Evolutionary conservation across 305 asterid genomes (phyloP).

Genomic region (Fraxinus platypoda): DNA sequence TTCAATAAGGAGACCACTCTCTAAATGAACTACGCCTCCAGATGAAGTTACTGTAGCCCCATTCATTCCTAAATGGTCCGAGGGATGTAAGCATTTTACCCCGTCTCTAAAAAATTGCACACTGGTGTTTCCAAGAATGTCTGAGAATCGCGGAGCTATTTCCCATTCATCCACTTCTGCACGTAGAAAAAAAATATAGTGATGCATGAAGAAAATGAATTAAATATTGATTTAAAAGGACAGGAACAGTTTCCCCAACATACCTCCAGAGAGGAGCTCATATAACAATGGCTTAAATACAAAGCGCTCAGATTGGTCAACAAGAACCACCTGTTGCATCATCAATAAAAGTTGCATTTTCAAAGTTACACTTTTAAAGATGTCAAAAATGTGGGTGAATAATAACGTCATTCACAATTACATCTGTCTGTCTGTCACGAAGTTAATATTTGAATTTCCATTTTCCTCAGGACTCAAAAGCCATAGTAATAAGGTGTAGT

Average conservation of each 20-base stretch:
- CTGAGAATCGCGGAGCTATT: constrained; percentile 90
- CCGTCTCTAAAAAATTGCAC: constrained; percentile 76
- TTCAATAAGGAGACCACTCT: constrained; percentile 80
- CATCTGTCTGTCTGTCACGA: not conserved
- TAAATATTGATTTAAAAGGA: constrained; percentile 15
- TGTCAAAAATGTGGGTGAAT: constrained; percentile 1
- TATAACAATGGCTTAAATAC: constrained; percentile 93
- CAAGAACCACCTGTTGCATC: constrained; percentile 75
- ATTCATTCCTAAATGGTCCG: constrained; percentile 56
- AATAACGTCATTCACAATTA: constrained; percentile 6
- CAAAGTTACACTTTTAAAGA: constrained; percentile 14
- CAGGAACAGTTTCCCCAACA: constrained; percentile 8
- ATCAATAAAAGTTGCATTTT: constrained; percentile 11
- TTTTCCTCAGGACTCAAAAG: constrained; percentile 1
- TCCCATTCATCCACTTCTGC: constrained; percentile 98
- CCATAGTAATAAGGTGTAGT: not conserved
- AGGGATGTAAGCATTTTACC: constrained; percentile 70
- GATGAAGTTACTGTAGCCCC: constrained; percentile 42
- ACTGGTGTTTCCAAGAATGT: constrained; percentile 66
- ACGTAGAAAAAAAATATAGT: constrained; percentile 25
- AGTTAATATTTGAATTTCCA: constrained; percentile 5
- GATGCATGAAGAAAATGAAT: constrained; percentile 8
- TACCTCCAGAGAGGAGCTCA: constrained; percentile 97
- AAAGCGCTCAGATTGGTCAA: constrained; percentile 86
- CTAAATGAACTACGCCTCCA: constrained; percentile 79